A percentile compares a stretch with the other conserved stretches of the same genome.
Conservation (phyloP, 768 basidiomycete species). For the Leccinum broughii region DNA sequence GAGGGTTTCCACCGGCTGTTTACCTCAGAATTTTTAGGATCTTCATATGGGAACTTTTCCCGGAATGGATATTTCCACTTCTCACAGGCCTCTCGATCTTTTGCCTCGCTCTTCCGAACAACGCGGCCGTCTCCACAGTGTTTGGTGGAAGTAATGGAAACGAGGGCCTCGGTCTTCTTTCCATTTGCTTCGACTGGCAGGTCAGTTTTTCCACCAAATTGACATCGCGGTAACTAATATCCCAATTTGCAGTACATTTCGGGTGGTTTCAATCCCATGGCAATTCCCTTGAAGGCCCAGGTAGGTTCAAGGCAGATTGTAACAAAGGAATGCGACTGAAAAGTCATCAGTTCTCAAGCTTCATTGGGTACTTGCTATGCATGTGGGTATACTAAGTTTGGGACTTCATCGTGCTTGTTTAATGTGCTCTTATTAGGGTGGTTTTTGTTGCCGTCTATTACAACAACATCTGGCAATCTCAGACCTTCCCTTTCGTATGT, state of each 20-base stretch:
- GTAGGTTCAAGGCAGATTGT: constrained; percentile 7
- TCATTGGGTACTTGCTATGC: constrained; percentile 53
- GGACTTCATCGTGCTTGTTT: neutral
- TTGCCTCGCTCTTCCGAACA: constrained; percentile 56
- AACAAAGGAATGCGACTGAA: neutral
- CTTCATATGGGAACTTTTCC: constrained; percentile 30
- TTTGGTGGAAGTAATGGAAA: constrained; percentile 65
- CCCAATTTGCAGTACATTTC: constrained; percentile 22
- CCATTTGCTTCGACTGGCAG: constrained; percentile 65
- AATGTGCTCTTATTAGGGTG: constrained; percentile 22
- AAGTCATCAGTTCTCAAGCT: constrained; percentile 38
- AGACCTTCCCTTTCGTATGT: constrained; percentile 58
- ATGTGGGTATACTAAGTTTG: constrained; percentile 36
- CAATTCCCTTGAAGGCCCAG: constrained; percentile 56
- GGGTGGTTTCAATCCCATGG: constrained; percentile 43
- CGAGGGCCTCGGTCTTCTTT: constrained; percentile 60
- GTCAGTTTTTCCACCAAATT: constrained; percentile 30
- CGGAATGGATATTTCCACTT: constrained; percentile 51
- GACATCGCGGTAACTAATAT: neutral
- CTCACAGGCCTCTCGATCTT: constrained; percentile 61
- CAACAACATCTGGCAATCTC: constrained; percentile 56
- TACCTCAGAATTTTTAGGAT: constrained; percentile 36
- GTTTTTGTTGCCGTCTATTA: constrained; percentile 40
- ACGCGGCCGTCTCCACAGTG: constrained; percentile 49
- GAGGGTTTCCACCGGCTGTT: neutral